Evolutionary conservation across 345 rosid species (phyloP).

Genomic region (Lumnitzera racemosa): DNA sequence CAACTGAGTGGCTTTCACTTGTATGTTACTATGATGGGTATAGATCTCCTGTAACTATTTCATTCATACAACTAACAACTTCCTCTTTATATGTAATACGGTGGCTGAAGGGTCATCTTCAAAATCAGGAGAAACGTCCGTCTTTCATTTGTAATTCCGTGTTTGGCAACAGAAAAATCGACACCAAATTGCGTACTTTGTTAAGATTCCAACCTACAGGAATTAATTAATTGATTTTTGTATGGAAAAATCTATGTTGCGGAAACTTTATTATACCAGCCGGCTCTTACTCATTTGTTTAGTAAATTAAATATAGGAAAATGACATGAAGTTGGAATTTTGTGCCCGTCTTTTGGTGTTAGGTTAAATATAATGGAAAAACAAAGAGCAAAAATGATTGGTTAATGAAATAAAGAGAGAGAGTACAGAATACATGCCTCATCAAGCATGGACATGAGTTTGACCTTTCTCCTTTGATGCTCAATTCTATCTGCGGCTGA

Average conservation of each 20-base stretch:
- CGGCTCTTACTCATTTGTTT: slow-evolving; percentile 31
- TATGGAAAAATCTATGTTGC: background rate
- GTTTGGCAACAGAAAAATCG: slow-evolving; percentile 1
- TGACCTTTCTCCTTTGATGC: slow-evolving; percentile 85
- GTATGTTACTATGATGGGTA: no score
- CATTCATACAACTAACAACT: no score
- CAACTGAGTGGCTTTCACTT: no score
- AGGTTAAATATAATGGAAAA: slow-evolving; percentile 12
- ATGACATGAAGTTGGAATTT: slow-evolving; percentile 15
- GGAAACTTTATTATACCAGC: slow-evolving; percentile 37
- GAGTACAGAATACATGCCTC: slow-evolving; percentile 62
- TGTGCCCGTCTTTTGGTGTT: slow-evolving; percentile 7
- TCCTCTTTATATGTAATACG: background rate
- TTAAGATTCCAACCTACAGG: slow-evolving; percentile 16
- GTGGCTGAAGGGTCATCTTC: slow-evolving; percentile 12
- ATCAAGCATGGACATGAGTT: slow-evolving; percentile 84
- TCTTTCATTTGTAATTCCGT: slow-evolving; percentile 1
- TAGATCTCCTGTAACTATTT: no score
- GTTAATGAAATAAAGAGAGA: slow-evolving; percentile 8
- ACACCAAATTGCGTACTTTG: background rate
- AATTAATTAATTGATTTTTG: slow-evolving; percentile 33
- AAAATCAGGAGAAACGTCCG: slow-evolving; percentile 11
- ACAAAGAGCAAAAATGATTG: slow-evolving; percentile 7
- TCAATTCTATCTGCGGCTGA: slow-evolving; percentile 80
- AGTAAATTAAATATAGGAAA: background rate